These are phyloP conservation scores for Aspergillus ellipticus DNA, from an alignment of 495 filamentous ascomycete species.

Conservation along the genomic window DNA sequence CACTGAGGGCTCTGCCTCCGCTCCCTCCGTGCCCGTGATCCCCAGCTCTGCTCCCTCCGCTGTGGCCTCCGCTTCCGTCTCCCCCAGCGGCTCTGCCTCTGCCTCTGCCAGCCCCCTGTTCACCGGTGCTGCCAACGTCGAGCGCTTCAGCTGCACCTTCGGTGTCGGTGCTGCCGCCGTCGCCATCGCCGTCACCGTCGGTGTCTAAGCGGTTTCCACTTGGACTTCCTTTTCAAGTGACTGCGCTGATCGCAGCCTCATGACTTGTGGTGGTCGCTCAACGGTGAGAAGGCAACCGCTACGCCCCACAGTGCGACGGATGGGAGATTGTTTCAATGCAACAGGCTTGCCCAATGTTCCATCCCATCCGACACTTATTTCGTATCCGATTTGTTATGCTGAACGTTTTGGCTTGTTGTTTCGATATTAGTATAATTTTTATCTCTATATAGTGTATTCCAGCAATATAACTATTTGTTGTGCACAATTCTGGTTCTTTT, in stretches of 20 bases:
- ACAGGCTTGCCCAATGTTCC: too few species aligned
- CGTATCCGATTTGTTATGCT: too few species aligned
- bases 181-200: conserved; percentile 21
- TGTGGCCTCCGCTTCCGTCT: conserved; percentile 2
- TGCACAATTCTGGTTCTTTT: too few species aligned
- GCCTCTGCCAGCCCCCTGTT: conserved; percentile 20
- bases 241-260: not conserved
- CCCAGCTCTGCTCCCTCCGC: conserved; percentile 5
- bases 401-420: too few species aligned
- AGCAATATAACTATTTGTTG: too few species aligned
- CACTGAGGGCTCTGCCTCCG: conserved; percentile 9
- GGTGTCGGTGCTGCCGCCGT: conserved; percentile 28
- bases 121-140: conserved; percentile 31
- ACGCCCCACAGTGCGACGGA: too few species aligned
- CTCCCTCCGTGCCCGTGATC: conserved; percentile 14
- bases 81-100: conserved; percentile 9
- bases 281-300: too few species aligned
- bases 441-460: too few species aligned
- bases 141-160: conserved; percentile 21
- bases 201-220: conserved; percentile 22
- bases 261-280: too few species aligned
- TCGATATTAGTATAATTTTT: too few species aligned
- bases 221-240: not conserved
- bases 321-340: too few species aligned
- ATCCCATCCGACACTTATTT: too few species aligned